Conservation (phyloP, 2,329 filamentous ascomycete genomes). For the Fusarium bactridioides region DNA sequence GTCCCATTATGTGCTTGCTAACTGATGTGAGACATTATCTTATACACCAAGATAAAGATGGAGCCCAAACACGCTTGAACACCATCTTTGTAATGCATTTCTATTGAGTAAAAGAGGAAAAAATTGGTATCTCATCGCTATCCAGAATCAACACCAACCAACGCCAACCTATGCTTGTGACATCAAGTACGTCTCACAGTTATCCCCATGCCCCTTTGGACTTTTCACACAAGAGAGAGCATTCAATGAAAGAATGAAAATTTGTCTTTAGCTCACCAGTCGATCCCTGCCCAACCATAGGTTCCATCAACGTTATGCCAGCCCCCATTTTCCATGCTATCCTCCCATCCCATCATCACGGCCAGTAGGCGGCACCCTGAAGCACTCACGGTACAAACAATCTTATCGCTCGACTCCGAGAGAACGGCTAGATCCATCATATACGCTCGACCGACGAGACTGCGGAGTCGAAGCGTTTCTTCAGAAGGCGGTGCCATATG, state of each 20-base stretch:
- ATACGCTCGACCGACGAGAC: slow-evolving; percentile 81
- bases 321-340: slow-evolving; percentile 62
- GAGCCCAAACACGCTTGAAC: not conserved
- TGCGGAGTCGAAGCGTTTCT: slow-evolving; percentile 71
- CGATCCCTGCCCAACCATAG: slow-evolving; percentile 65
- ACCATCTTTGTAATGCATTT: not conserved
- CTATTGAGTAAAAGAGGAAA: not conserved
- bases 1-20: not conserved
- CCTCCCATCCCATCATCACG: slow-evolving; percentile 89
- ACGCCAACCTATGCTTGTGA: slow-evolving; percentile 26
- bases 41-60: not conserved
- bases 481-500: slow-evolving; percentile 49
- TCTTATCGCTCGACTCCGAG: slow-evolving; percentile 69
- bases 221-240: not conserved
- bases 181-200: slow-evolving; percentile 9
- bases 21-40: not conserved
- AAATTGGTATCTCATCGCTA: slow-evolving; percentile 22
- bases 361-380: slow-evolving; percentile 77
- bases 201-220: not conserved
- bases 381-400: slow-evolving; percentile 80
- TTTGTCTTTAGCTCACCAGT: slow-evolving; percentile 40
- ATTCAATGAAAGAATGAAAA: not conserved
- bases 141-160: slow-evolving; percentile 27
- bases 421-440: slow-evolving; percentile 82
- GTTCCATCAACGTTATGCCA: slow-evolving; percentile 85